Evolutionary conservation across 129 eudicot genomes (phyloP).

Genomic region (Centrapalus pauciflorus): DNA sequence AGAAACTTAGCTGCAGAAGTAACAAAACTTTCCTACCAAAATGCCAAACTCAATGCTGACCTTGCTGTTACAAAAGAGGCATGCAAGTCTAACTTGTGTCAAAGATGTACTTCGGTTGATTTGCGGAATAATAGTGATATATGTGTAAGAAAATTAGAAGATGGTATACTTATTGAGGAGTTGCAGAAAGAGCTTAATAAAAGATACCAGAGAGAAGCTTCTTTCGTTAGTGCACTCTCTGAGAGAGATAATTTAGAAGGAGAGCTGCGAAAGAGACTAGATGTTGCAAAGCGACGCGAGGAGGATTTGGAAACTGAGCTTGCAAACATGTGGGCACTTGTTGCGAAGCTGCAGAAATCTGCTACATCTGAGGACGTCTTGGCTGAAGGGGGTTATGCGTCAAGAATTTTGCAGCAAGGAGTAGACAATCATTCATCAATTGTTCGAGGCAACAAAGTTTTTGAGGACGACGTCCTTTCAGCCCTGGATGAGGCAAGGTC

Average conservation of each 20-base stretch:
- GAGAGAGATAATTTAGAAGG: conserved; percentile 69
- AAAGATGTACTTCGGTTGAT: conserved; percentile 15
- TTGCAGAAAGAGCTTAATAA: conserved; percentile 55
- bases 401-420: conserved; percentile 6
- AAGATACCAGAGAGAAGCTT: conserved; percentile 74
- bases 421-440: conserved; percentile 14
- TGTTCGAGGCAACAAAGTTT: conserved; percentile 14
- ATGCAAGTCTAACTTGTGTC: conserved; percentile 27
- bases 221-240: conserved; percentile 68
- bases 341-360: conserved; percentile 48
- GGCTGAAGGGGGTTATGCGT: conserved; percentile 8
- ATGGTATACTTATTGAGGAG: conserved; percentile 42
- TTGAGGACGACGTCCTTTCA: conserved; percentile 17
- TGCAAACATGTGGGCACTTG: conserved; percentile 64
- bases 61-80: conserved; percentile 40
- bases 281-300: conserved; percentile 59
- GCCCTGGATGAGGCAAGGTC: conserved; percentile 23
- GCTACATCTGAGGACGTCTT: conserved; percentile 15
- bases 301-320: conserved; percentile 71
- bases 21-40: conserved; percentile 71
- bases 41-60: conserved; percentile 63
- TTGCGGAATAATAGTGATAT: conserved; percentile 16
- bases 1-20: conserved; percentile 84
- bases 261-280: conserved; percentile 55
- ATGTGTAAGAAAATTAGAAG: conserved; percentile 34